Evolutionary conservation across 805 yeast genomes (phyloP).

Genomic region (Candida ortonii): DNA sequence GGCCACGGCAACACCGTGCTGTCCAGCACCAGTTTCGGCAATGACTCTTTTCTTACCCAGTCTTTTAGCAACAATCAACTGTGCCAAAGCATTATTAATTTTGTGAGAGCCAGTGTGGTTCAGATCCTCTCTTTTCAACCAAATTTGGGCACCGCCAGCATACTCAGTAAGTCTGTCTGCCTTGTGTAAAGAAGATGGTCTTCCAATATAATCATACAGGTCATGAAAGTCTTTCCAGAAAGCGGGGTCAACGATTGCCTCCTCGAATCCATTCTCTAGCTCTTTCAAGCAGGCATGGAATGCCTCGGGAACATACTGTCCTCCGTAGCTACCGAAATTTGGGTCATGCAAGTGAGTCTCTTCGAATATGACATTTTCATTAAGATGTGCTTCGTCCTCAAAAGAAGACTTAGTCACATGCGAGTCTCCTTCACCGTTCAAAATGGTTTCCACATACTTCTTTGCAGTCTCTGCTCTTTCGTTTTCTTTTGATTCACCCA

Average conservation of each 20-base stretch:
- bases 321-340: constrained; percentile 93
- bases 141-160: constrained; percentile 93
- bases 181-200: constrained; percentile 89
- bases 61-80: constrained; percentile 74
- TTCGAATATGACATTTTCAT: constrained; percentile 36
- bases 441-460: constrained; percentile 64
- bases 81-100: constrained; percentile 81
- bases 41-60: constrained; percentile 73
- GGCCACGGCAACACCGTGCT: constrained; percentile 91
- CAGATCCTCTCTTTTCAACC: constrained; percentile 97
- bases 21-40: constrained; percentile 94
- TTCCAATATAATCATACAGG: constrained; percentile 88
- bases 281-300: constrained; percentile 87
- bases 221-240: constrained; percentile 93
- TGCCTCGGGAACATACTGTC: constrained; percentile 98
- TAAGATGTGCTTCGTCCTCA: constrained; percentile 16
- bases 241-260: constrained; percentile 80
- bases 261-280: constrained; percentile 82
- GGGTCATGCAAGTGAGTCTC: constrained; percentile 70
- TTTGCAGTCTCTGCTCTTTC: constrained; percentile 61
- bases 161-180: constrained; percentile 88
- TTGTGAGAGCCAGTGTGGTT: constrained; percentile 89
- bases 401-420: constrained; percentile 24
- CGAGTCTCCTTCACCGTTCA: constrained; percentile 51
- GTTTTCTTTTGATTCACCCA: constrained; percentile 63